Percentiles rank a stretch among this genome's conserved stretches.
Conservation (phyloP, 768 basidiomycete genomes). For the Imleria badia region DNA sequence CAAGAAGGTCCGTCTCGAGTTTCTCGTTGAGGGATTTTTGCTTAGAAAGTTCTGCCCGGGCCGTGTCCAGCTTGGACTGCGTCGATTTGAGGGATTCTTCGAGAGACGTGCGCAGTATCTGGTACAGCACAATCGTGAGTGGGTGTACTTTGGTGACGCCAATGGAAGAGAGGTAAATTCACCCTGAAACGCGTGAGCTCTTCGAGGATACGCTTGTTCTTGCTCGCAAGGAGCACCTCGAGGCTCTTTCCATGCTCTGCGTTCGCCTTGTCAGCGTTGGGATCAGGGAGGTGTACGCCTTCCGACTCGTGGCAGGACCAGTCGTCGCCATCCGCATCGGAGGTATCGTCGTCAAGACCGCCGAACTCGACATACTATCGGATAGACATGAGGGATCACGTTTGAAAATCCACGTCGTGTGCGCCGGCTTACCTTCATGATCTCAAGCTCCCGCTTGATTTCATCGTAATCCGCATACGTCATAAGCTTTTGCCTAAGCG, state of each 20-base stretch:
- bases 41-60: slow-evolving; percentile 69
- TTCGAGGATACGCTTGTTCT: slow-evolving; percentile 91
- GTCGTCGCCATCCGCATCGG: slow-evolving; percentile 58
- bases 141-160: not conserved
- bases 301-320: slow-evolving; percentile 42
- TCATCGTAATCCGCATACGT: slow-evolving; percentile 90
- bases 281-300: slow-evolving; percentile 75
- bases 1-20: slow-evolving; percentile 87
- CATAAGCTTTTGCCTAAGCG: slow-evolving; percentile 65
- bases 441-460: slow-evolving; percentile 95
- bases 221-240: slow-evolving; percentile 86
- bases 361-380: slow-evolving; percentile 93
- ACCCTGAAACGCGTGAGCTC: slow-evolving; percentile 92
- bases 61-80: slow-evolving; percentile 55
- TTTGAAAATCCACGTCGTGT: not conserved
- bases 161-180: slow-evolving; percentile 9
- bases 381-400: not conserved
- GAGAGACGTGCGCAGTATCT: slow-evolving; percentile 85
- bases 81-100: slow-evolving; percentile 62
- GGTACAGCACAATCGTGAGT: not conserved
- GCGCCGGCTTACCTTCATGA: slow-evolving; percentile 78
- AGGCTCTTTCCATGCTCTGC: slow-evolving; percentile 76
- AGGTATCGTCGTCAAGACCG: slow-evolving; percentile 64
- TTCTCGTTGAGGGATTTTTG: slow-evolving; percentile 82
- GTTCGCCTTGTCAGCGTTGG: slow-evolving; percentile 84